phyloP scores from a whole-genome alignment of 345 rosid species.

The Bretschneidera sinensis region DNA sequence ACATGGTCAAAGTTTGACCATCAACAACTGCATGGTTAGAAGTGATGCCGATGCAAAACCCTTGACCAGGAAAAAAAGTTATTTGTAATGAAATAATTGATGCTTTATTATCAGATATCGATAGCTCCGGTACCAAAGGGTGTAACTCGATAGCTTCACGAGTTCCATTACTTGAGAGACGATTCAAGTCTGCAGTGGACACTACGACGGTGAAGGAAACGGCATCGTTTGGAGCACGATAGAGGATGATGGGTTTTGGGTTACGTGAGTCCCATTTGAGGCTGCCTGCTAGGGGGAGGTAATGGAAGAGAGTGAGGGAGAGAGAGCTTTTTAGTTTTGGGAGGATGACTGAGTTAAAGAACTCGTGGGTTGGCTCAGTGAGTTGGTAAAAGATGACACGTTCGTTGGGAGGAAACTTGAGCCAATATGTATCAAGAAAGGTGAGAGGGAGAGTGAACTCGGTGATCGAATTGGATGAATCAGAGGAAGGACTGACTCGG shows the following conservation, averaged over 20 bases:
- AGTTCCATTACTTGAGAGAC: neutral
- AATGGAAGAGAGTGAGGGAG: slow-evolving; percentile 16
- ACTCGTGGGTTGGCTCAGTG: neutral
- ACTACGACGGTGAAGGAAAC: slow-evolving; percentile 19
- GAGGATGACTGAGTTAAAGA: slow-evolving; percentile 10
- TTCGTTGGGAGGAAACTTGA: too few species aligned
- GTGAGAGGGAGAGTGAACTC: too few species aligned
- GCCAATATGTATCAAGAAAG: too few species aligned
- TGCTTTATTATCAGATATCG: neutral
- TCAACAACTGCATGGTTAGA: slow-evolving; percentile 15
- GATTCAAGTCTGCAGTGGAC: slow-evolving; percentile 10
- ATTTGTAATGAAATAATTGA: slow-evolving; percentile 11
- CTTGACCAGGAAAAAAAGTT: slow-evolving; percentile 17
- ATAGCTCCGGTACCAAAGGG: slow-evolving; percentile 6
- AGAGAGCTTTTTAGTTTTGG: slow-evolving; percentile 25
- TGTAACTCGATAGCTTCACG: neutral
- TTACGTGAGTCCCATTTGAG: slow-evolving; percentile 7
- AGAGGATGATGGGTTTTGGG: slow-evolving; percentile 9
- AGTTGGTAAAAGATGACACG: slow-evolving; percentile 20
- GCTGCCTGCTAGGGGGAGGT: slow-evolving; percentile 21
- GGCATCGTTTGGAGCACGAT: slow-evolving; percentile 2
- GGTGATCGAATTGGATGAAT: too few species aligned
- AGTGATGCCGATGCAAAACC: slow-evolving; percentile 13
- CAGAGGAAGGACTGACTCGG: too few species aligned
- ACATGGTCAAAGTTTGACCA: neutral